Evolutionary conservation across 164 flowering plant genomes (phyloP).

Genomic region (Aristolochia californica): DNA sequence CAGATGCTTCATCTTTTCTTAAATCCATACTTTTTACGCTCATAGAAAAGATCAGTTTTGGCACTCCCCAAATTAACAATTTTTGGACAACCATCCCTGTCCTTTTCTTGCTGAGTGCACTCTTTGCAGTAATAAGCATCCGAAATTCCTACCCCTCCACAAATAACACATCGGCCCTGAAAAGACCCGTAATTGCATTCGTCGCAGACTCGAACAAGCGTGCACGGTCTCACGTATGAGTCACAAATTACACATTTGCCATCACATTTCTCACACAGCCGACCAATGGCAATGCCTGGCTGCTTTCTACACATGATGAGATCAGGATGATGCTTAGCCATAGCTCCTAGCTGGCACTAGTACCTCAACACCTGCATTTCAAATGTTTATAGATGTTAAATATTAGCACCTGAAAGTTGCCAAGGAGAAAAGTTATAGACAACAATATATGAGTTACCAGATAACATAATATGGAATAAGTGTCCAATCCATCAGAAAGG

Average conservation of each 20-base stretch:
- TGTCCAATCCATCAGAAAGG: too few relatives aligned
- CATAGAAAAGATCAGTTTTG: constrained; percentile 79
- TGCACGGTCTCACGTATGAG: constrained; percentile 62
- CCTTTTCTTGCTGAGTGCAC: constrained; percentile 86
- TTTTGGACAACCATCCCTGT: constrained; percentile 75
- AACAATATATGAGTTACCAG: too few relatives aligned
- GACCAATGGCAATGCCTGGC: constrained; percentile 67
- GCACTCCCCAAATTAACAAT: constrained; percentile 85
- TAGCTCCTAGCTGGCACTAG: constrained; percentile 11
- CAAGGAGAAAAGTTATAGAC: too few relatives aligned
- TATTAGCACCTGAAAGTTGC: too few relatives aligned
- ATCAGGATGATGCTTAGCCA: constrained; percentile 79
- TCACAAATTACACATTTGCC: constrained; percentile 66
- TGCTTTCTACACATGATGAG: constrained; percentile 66
- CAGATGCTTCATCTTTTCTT: constrained; percentile 68
- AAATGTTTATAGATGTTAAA: too few relatives aligned
- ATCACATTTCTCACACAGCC: constrained; percentile 53
- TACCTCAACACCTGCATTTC: neutral
- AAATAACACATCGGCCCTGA: constrained; percentile 70
- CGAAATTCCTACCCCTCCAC: constrained; percentile 87
- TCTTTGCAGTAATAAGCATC: constrained; percentile 89
- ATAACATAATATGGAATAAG: too few relatives aligned
- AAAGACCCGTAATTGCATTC: constrained; percentile 94
- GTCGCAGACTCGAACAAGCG: constrained; percentile 69
- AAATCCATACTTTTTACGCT: constrained; percentile 78